Percentiles rank a stretch among this genome's conserved stretches.
These are phyloP conservation scores for Penicillium sp. DNA, from an alignment of 2,329 filamentous ascomycete genomes.

Conservation along the genomic window DNA sequence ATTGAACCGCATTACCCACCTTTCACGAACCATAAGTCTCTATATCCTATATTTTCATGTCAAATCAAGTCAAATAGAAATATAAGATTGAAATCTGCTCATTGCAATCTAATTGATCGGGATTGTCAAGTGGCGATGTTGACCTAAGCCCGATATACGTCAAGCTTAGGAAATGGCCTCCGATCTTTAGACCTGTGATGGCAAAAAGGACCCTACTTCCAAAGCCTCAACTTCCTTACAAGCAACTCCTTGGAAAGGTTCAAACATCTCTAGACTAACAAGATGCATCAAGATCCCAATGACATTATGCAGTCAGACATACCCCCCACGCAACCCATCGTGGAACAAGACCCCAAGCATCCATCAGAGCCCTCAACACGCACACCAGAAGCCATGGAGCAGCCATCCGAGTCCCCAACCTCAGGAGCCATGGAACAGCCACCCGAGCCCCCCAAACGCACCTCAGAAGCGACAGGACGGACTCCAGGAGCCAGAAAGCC, in stretches of 20 bases:
- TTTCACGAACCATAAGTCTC: background rate
- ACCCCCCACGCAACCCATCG: constrained; percentile 3
- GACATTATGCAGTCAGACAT: constrained; percentile 3
- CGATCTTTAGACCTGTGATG: constrained; percentile 8
- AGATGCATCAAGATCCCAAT: constrained; percentile 3
- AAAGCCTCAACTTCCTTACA: background rate
- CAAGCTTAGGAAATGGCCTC: constrained; percentile 19
- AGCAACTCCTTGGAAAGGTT: background rate
- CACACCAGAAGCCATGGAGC: background rate
- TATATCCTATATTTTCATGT: background rate
- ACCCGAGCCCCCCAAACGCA: no score
- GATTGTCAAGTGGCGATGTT: constrained; percentile 14
- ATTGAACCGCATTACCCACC: background rate
- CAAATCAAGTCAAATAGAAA: background rate
- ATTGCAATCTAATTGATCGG: constrained; percentile 6
- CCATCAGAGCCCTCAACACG: background rate
- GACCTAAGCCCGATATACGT: constrained; percentile 23
- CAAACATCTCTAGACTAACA: background rate
- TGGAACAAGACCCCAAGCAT: background rate
- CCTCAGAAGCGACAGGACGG: background rate
- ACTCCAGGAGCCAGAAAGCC: background rate
- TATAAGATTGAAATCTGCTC: background rate
- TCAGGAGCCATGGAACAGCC: background rate
- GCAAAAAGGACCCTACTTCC: constrained; percentile 1
- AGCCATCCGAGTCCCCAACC: background rate